Conservation (phyloP, 1,284 basidiomycete species). For the Ustilago trichophora region DNA sequence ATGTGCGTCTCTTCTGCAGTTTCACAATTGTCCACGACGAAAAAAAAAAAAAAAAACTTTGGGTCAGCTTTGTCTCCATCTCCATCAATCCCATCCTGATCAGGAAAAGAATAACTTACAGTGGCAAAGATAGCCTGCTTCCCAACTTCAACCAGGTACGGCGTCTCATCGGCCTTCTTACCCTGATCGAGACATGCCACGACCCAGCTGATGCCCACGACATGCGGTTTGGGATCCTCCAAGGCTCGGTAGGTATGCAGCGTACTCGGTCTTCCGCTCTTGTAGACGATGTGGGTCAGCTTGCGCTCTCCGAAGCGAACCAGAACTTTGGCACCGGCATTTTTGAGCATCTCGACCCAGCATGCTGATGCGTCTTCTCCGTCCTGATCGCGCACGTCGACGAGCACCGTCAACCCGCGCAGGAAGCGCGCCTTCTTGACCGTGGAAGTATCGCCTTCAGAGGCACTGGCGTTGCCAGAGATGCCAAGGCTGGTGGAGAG, state of each 20-base stretch:
- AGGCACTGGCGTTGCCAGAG: neutral
- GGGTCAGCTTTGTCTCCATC: neutral
- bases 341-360: conserved; percentile 55
- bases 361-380: conserved; percentile 53
- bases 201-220: conserved; percentile 59
- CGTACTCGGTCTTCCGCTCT: conserved; percentile 54
- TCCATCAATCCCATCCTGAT: too few relatives aligned
- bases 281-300: conserved; percentile 60
- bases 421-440: conserved; percentile 33
- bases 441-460: conserved; percentile 9
- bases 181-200: conserved; percentile 50
- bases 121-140: conserved; percentile 58
- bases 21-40: too few relatives aligned
- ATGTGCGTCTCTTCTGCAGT: conserved; percentile 41
- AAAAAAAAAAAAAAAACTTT: too few relatives aligned
- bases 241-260: conserved; percentile 47
- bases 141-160: conserved; percentile 58
- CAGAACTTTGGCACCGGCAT: conserved; percentile 54
- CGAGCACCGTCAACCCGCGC: conserved; percentile 52
- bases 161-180: conserved; percentile 46
- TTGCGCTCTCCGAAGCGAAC: conserved; percentile 39
- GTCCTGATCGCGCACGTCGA: conserved; percentile 57
- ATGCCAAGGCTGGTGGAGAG: conserved; percentile 25
- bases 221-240: conserved; percentile 45
- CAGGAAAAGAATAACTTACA: too few relatives aligned